Percentiles rank a stretch among this genome's conserved stretches.
Conservation (phyloP, 2,329 filamentous ascomycete genomes). For the Colletotrichum godetiae region DNA sequence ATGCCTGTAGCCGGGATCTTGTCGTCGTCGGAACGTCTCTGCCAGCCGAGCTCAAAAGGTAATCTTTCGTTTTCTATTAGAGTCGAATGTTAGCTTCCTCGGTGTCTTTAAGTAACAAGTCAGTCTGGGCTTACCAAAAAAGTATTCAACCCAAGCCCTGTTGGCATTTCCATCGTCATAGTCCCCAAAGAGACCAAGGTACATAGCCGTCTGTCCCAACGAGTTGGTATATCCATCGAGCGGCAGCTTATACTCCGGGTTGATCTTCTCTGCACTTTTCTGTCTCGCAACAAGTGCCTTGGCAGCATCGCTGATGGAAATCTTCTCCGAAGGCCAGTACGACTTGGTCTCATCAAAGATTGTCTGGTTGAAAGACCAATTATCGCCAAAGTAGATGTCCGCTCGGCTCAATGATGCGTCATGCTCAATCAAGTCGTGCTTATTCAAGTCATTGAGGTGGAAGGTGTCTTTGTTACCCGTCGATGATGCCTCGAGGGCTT, state of each 20-base stretch:
- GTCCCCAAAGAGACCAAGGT: slow-evolving; percentile 35
- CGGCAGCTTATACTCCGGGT: slow-evolving; percentile 39
- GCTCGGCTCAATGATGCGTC: slow-evolving; percentile 37
- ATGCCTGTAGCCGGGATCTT: slow-evolving; percentile 19
- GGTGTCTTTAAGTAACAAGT: not conserved
- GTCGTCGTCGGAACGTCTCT: slow-evolving; percentile 18
- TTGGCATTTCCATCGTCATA: slow-evolving; percentile 35
- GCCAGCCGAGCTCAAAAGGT: slow-evolving; percentile 10
- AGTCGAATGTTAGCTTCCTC: not conserved
- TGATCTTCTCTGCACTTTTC: slow-evolving; percentile 36
- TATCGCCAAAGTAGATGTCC: slow-evolving; percentile 43
- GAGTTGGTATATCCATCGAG: slow-evolving; percentile 25
- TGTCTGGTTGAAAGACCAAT: slow-evolving; percentile 42
- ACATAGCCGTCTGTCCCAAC: slow-evolving; percentile 35
- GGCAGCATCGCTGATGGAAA: slow-evolving; percentile 37
- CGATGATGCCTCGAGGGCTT: slow-evolving; percentile 13
- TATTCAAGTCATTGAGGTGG: slow-evolving; percentile 41
- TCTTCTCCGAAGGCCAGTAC: slow-evolving; percentile 1
- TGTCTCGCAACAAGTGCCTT: slow-evolving; percentile 39
- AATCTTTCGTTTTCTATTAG: slow-evolving; percentile 12
- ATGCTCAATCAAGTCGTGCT: slow-evolving; percentile 36
- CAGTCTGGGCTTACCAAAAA: slow-evolving; percentile 21
- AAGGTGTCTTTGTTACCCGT: slow-evolving; percentile 31
- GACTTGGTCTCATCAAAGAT: slow-evolving; percentile 39
- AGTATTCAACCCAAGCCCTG: slow-evolving; percentile 31